These are phyloP conservation scores for Mycena citricolor DNA, from an alignment of 1,284 basidiomycete genomes.

Conservation along the genomic window DNA sequence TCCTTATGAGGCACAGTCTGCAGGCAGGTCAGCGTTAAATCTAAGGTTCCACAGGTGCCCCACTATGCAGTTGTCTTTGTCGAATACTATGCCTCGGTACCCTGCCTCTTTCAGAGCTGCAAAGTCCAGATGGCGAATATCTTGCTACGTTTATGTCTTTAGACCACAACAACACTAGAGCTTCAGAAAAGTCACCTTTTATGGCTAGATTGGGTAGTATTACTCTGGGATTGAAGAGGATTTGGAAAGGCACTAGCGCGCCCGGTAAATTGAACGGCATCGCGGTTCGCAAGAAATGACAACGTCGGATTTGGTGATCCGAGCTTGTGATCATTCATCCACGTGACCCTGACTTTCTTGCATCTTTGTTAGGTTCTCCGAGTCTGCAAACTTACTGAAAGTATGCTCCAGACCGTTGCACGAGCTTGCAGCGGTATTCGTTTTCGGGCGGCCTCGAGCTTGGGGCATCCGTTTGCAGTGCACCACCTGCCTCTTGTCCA, in stretches of 20 bases:
- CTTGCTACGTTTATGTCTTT: constrained; percentile 48
- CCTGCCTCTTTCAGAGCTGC: constrained; percentile 72
- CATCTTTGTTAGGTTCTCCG: no score
- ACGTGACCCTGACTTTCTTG: no score
- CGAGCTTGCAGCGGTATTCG: no score
- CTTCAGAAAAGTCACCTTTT: constrained; percentile 54
- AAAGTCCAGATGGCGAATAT: constrained; percentile 89
- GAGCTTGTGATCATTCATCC: no score
- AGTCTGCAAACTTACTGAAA: no score
- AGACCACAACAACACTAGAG: constrained; percentile 2
- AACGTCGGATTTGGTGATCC: no score
- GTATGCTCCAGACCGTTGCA: no score
- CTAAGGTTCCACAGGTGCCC: constrained; percentile 45
- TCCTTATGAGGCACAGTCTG: constrained; percentile 81
- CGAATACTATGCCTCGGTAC: constrained; percentile 87
- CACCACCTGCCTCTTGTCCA: no score
- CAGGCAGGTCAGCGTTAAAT: no score
- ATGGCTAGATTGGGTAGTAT: constrained; percentile 73
- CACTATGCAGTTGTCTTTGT: constrained; percentile 93
- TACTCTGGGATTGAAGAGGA: constrained; percentile 71
- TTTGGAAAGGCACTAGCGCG: constrained; percentile 71
- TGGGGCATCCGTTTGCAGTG: no score
- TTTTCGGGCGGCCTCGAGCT: no score
- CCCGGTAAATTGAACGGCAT: constrained; percentile 83
- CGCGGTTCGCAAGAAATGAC: no score